Base-by-base conservation (phyloP, 768 basidiomycete species). In the Naganishia friedmannii region DNA sequence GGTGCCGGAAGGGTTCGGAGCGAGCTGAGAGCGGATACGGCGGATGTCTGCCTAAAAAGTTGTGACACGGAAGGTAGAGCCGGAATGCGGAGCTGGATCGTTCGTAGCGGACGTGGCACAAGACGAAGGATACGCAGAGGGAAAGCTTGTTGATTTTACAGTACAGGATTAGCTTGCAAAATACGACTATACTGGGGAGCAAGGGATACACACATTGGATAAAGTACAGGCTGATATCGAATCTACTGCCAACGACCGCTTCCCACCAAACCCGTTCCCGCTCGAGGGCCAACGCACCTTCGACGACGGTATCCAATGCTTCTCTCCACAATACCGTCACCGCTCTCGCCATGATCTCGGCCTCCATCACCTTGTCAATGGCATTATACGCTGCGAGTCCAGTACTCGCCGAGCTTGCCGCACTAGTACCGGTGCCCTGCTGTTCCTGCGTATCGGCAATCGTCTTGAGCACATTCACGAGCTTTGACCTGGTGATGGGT, bases 221-320 rank as follows among this genome's bases (percentile, higher is more conserved):
- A 31, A 94, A 83, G 79, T 90, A 92, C 76, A 86, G 82, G 3
- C 85, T 84, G 12, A 88, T 84, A 23, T 83, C 85, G 65, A 81
- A 73, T 31, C 83, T 76, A 3, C 89, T 91, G 37, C 86, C 84
- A 72, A 89, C 88, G 51, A 90, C 78, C 32, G 87, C 85, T 19
- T 85, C 84, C 93, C 93, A 97, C 89, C 90, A 96, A 54, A 90
- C 86, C 23, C 90, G 87, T 75, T 93, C 91, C 8, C 84, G 80
- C 74, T 93, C 92, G 15, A 88, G 86, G 39, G 87, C 79, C 10
- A 86, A 83, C 0, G 93, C 90, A 75, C 91, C 87, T 12, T 83
- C 76, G 70, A 95, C 79, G 69, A 88, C 86, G 26, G 83, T 76
- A 72, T 91, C 86, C 75, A 93, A 80, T 0, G 87, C 85, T 66